Evolutionary conservation across 2,329 filamentous ascomycete genomes (phyloP).

Genomic region (Nectriaceae sp.): DNA sequence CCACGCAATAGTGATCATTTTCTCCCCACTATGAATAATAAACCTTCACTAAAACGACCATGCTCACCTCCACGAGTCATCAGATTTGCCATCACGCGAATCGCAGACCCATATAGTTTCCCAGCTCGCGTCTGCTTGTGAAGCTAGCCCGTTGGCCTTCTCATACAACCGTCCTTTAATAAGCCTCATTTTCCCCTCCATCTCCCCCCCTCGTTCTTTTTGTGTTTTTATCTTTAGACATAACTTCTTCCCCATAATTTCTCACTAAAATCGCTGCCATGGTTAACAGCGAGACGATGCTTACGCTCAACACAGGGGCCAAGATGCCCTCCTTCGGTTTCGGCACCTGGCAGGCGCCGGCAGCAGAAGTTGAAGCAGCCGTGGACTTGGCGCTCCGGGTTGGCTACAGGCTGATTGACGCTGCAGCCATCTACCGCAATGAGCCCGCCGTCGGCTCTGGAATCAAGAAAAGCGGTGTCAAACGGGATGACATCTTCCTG

Average conservation of each 20-base stretch:
- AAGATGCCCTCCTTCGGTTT: neutral
- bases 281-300: neutral
- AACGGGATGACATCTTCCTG: neutral
- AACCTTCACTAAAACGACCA: too few species aligned
- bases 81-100: neutral
- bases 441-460: neutral
- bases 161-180: too few species aligned
- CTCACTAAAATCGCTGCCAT: neutral
- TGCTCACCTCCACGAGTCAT: too few species aligned
- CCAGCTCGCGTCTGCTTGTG: too few species aligned
- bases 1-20: too few species aligned
- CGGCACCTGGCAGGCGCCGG: neutral
- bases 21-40: too few species aligned
- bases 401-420: neutral
- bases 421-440: neutral
- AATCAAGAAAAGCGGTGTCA: neutral
- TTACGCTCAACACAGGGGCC: neutral
- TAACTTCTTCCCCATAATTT: neutral
- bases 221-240: too few species aligned
- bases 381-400: neutral
- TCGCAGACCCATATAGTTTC: neutral
- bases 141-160: too few species aligned
- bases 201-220: too few species aligned
- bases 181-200: too few species aligned
- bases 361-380: neutral